phyloP scores from a whole-genome alignment of 257 asterid genomes.

The Linaria vulgaris region DNA sequence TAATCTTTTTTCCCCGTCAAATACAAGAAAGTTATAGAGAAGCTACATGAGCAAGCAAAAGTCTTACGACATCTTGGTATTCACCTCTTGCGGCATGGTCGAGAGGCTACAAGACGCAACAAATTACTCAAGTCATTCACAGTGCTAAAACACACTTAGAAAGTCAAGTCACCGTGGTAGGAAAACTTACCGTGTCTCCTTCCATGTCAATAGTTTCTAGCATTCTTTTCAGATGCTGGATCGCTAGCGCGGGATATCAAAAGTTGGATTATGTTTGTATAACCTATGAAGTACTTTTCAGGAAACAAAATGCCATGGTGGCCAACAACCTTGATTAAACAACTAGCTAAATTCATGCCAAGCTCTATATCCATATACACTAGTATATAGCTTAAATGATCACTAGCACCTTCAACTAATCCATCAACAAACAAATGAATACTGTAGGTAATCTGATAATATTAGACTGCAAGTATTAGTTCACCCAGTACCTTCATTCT shows the following conservation, averaged over 20 bases:
- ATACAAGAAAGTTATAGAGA: too few species aligned
- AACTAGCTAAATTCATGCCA: not conserved
- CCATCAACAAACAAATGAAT: too few species aligned
- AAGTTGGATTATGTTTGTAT: constrained; percentile 58
- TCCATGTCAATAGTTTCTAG: constrained; percentile 67
- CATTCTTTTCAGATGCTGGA: constrained; percentile 57
- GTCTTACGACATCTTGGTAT: constrained; percentile 44
- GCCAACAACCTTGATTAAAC: not conserved
- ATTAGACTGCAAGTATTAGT: too few species aligned
- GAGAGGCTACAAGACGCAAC: constrained; percentile 57
- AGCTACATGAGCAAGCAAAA: constrained; percentile 66
- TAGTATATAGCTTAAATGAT: too few species aligned
- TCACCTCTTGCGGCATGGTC: constrained; percentile 94
- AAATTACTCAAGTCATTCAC: constrained; percentile 10
- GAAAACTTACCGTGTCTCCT: constrained; percentile 74
- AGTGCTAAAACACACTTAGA: not conserved
- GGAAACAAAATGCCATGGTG: constrained; percentile 9
- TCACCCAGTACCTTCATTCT: too few species aligned
- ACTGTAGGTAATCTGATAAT: too few species aligned
- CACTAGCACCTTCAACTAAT: too few species aligned
- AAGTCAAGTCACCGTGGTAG: not conserved
- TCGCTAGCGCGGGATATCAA: constrained; percentile 46
- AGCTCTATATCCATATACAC: not conserved
- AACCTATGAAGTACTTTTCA: constrained; percentile 43
- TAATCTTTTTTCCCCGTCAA: too few species aligned